Evolutionary conservation across 768 basidiomycete genomes (phyloP), one percentile per base, ranked within the genome.

Genomic region (Leucocoprinus birnbaumii): DNA sequence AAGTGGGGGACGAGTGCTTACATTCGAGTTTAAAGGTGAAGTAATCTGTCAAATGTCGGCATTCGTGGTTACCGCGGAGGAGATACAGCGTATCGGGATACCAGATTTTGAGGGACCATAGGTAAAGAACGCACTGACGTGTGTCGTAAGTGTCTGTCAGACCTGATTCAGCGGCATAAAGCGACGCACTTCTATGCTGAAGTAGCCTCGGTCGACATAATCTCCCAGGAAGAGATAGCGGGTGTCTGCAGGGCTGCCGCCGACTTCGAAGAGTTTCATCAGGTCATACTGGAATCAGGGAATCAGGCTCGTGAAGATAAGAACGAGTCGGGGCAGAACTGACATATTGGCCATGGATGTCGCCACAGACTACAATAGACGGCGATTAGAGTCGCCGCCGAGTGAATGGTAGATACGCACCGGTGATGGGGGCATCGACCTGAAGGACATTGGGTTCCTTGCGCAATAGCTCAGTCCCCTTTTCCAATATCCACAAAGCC

Each of bases 21-120:
- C 95, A 97, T 77, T 98, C 96, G 24, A 97, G 86, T 72, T 97
- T 98, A 81, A 98, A 98, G 34, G 95, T 98, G 68, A 97, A 98
- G 71, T 98, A 98, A 66, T 98, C 95, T 19, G 96, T 99, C 68
- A 98, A 74, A 74, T 98, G 97, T 47, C 97, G 86, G 68, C 97
- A 99, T 76, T 99, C 97, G 71, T 99, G 97, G 65, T 99, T 99
- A 47, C 97, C 97, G 48, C 97, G 91, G 34, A 99, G 81, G 38
- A 99, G 83, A 80, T 96, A 98, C 35, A 98, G 78, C 24, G 95
- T 97, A 62, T 95, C 86, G 49, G 97, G 97, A 71, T 98, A 98
- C 94, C 96, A 98, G 69, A 99, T 98, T 78, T 99, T 99, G 70
- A 99, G 79, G 2, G 94, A 83, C 95, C 95, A 99, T 25, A 99